These are phyloP conservation scores for Auricularia heimuer DNA, from an alignment of 768 basidiomycete genomes.

Conservation along the genomic window DNA sequence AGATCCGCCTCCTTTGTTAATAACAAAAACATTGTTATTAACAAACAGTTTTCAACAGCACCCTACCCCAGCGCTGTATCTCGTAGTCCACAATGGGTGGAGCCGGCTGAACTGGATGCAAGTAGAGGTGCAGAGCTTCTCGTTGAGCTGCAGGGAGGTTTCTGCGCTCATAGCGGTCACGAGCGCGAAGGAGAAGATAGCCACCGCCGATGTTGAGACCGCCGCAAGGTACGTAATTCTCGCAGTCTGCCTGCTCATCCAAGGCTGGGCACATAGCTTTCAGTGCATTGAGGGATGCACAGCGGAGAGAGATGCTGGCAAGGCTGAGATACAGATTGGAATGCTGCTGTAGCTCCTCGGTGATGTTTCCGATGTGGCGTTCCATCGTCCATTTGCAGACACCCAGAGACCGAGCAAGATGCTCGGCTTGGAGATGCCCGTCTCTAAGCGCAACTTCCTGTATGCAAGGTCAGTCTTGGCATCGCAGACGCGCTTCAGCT, in stretches of 20 bases:
- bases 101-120: no score
- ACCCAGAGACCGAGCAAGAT: conserved; percentile 1
- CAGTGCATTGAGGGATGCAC: neutral
- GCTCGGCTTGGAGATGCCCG: conserved; percentile 2
- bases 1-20: conserved; percentile 8
- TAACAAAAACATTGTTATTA: no score
- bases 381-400: neutral
- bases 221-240: no score
- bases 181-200: no score
- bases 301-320: neutral
- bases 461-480: neutral
- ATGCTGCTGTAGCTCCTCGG: conserved; percentile 3
- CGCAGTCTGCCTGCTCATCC: no score
- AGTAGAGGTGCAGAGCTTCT: no score
- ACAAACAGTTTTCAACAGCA: no score
- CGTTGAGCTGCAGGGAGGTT: no score
- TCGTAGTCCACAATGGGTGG: no score
- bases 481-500: neutral
- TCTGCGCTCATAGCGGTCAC: no score
- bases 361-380: neutral
- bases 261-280: neutral
- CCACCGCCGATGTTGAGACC: no score
- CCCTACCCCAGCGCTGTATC: no score
- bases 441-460: neutral
- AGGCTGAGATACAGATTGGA: conserved; percentile 1